A percentile compares a stretch with the other conserved stretches of the same genome.
Evolutionary conservation across 202 grass and related monocot genomes (phyloP).

Genomic region (Hordeum pubiflorum): DNA sequence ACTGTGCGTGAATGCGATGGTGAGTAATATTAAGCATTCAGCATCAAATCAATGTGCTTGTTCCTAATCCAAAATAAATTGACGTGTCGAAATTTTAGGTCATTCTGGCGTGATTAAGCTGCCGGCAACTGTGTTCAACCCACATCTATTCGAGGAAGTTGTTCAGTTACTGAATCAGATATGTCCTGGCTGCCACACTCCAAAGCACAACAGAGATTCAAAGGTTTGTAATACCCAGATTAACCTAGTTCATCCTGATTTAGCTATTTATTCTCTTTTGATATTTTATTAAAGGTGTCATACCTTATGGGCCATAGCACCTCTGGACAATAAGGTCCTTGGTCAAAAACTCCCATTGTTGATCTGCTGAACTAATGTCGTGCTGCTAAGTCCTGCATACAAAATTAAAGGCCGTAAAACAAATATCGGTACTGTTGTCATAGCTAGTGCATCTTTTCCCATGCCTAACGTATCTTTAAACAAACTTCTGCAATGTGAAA

Average conservation of each 20-base stretch:
- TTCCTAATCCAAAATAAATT: slow-evolving; percentile 18
- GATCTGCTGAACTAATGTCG: background rate
- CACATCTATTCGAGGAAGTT: slow-evolving; percentile 71
- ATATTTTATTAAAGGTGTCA: background rate
- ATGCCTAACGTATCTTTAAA: background rate
- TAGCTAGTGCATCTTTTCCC: background rate
- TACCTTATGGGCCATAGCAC: background rate
- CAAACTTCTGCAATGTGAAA: background rate
- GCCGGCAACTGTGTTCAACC: slow-evolving; percentile 54
- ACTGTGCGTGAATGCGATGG: slow-evolving; percentile 64
- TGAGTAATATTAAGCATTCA: slow-evolving; percentile 22
- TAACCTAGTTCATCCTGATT: slow-evolving; percentile 14
- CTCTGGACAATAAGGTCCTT: background rate
- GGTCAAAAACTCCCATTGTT: background rate
- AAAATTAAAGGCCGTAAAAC: background rate
- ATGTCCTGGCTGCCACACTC: slow-evolving; percentile 60
- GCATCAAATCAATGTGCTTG: background rate
- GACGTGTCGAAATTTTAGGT: slow-evolving; percentile 44
- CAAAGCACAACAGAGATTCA: slow-evolving; percentile 43
- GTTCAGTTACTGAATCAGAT: slow-evolving; percentile 81
- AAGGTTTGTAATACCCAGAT: slow-evolving; percentile 41
- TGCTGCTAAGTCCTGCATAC: background rate
- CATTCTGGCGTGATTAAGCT: slow-evolving; percentile 76
- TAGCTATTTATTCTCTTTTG: slow-evolving; percentile 11
- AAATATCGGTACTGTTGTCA: background rate